Conservation (phyloP, 129 eudicot species). For the Dittrichia graveolens region DNA sequence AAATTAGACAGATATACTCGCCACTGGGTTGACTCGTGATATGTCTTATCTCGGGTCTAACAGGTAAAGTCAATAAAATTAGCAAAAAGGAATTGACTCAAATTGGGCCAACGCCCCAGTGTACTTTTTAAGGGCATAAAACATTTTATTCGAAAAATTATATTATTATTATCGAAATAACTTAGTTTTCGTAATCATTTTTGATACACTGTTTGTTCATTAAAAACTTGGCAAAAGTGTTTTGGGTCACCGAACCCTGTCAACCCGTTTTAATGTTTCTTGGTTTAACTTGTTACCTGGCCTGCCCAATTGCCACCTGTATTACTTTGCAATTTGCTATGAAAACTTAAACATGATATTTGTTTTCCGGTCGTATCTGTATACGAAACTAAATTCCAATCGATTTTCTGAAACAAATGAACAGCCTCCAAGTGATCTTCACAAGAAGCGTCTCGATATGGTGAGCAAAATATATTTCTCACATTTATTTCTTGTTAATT, state of each 20-base stretch:
- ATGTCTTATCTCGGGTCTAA: no score
- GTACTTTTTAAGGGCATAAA: no score
- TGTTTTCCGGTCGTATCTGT: neutral
- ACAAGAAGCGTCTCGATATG: conserved; percentile 76
- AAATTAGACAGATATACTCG: no score
- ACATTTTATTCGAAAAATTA: neutral
- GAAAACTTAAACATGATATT: neutral
- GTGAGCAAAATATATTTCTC: conserved; percentile 42
- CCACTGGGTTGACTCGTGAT: no score
- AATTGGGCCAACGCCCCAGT: no score
- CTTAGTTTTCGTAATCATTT: neutral
- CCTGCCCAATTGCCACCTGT: neutral
- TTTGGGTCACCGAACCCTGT: neutral
- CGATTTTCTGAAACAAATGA: conserved; percentile 23
- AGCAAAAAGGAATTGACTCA: no score
- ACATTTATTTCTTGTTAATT: conserved; percentile 13
- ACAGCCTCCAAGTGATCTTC: conserved; percentile 76
- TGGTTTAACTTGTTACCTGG: neutral
- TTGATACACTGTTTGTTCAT: neutral
- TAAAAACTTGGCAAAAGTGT: neutral
- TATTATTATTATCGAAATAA: neutral
- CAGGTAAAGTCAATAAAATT: no score
- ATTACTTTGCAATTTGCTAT: neutral
- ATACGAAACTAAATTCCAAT: conserved; percentile 1
- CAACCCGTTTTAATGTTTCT: neutral